Evolutionary conservation across 2,329 filamentous ascomycete genomes (phyloP).

Genomic region (Epichloe festucae): DNA sequence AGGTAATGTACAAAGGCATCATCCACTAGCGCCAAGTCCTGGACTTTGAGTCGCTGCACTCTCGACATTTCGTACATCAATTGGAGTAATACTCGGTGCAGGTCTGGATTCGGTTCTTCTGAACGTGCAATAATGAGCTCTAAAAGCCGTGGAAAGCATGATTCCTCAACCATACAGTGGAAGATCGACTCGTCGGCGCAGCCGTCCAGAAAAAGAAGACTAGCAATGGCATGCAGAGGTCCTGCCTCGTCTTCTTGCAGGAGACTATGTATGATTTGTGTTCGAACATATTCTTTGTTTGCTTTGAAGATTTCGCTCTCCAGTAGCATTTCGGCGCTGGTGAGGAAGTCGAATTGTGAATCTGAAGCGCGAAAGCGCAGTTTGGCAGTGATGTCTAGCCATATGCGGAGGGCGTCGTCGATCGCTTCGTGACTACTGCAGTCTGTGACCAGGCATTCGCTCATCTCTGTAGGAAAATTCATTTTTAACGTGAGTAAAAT

Average conservation of each 20-base stretch:
- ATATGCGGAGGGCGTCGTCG: conserved; percentile 75
- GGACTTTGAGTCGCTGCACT: conserved; percentile 65
- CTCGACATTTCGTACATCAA: conserved; percentile 94
- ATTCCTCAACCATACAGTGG: conserved; percentile 75
- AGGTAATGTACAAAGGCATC: conserved; percentile 77
- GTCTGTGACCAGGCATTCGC: conserved; percentile 30
- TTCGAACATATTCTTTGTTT: conserved; percentile 77
- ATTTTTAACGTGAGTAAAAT: conserved; percentile 8
- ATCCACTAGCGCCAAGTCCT: conserved; percentile 64
- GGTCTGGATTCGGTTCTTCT: conserved; percentile 50
- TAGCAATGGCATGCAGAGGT: conserved; percentile 70
- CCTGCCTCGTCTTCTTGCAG: conserved; percentile 70
- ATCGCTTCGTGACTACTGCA: conserved; percentile 46
- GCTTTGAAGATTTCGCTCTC: conserved; percentile 59
- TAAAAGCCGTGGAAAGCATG: conserved; percentile 70
- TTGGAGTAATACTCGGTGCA: conserved; percentile 75
- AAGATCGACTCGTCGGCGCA: conserved; percentile 66
- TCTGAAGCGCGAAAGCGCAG: conserved; percentile 65
- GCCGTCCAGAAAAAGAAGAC: conserved; percentile 79
- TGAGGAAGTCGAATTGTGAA: conserved; percentile 66
- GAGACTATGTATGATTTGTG: conserved; percentile 83
- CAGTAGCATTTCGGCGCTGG: conserved; percentile 68
- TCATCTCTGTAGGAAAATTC: conserved; percentile 27
- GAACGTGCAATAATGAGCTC: conserved; percentile 61
- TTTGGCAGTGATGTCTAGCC: conserved; percentile 63